A percentile compares a stretch with the other conserved stretches of the same genome.
Conservation (phyloP, 2,329 filamentous ascomycete genomes). For the Metarhizium robertsii region DNA sequence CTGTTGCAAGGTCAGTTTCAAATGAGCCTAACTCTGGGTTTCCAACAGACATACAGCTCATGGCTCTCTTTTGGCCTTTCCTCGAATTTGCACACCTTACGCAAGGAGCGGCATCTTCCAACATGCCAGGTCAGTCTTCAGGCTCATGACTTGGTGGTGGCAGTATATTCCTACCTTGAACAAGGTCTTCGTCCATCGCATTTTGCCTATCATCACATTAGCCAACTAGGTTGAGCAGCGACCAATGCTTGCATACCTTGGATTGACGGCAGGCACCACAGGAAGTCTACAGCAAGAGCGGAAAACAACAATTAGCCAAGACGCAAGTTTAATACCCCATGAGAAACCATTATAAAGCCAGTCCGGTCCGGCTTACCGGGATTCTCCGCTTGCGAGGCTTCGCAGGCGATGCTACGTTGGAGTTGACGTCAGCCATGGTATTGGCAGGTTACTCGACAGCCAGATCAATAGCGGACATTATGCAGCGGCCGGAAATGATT, state of each 20-base stretch:
- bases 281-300: slow-evolving; percentile 13
- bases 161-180: slow-evolving; percentile 11
- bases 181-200: slow-evolving; percentile 17
- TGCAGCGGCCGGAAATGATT: no score
- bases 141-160: neutral
- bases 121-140: neutral
- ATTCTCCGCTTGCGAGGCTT: slow-evolving; percentile 11
- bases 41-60: slow-evolving; percentile 8
- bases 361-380: slow-evolving; percentile 9
- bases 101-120: slow-evolving; percentile 12
- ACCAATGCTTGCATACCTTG: slow-evolving; percentile 10
- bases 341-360: neutral
- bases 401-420: neutral
- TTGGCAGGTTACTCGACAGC: neutral
- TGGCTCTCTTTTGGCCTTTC: slow-evolving; percentile 14
- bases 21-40: neutral
- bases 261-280: slow-evolving; percentile 17
- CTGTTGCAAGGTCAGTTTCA: neutral
- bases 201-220: slow-evolving; percentile 2
- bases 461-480: neutral
- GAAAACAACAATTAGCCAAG: neutral
- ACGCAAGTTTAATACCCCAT: no score
- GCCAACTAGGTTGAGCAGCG: neutral
- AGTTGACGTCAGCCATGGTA: neutral
- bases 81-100: slow-evolving; percentile 14